phyloP scores from a whole-genome alignment of 768 basidiomycete genomes.

The Amanita molliuscula region DNA sequence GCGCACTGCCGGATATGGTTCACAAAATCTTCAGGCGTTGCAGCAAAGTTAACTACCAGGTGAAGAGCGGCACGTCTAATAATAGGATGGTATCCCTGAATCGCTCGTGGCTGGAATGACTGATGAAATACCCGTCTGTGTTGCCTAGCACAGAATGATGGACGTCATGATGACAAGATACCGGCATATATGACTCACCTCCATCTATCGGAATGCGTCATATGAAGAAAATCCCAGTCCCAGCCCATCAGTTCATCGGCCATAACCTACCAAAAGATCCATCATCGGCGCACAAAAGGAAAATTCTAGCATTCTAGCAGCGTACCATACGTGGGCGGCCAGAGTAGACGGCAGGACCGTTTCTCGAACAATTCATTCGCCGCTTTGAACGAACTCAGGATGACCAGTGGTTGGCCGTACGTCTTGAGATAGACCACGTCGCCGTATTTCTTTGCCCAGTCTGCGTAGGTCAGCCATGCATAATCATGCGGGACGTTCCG shows the following conservation, averaged over 20 bases:
- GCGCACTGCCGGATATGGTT: constrained; percentile 20
- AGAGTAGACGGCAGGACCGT: constrained; percentile 33
- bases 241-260: constrained; percentile 10
- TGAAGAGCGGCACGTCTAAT: constrained; percentile 17
- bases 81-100: constrained; percentile 16
- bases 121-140: constrained; percentile 26
- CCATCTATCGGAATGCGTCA: constrained; percentile 20
- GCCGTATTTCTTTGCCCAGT: constrained; percentile 21
- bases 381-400: constrained; percentile 29
- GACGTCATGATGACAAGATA: not conserved
- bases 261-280: not conserved
- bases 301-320: not conserved
- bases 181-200: constrained; percentile 9
- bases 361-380: constrained; percentile 33
- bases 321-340: constrained; percentile 26
- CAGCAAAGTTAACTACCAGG: constrained; percentile 11
- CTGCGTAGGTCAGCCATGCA: constrained; percentile 20
- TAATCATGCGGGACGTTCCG: constrained; percentile 18
- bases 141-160: constrained; percentile 9
- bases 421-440: constrained; percentile 22
- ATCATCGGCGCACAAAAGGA: not conserved
- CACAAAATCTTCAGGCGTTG: constrained; percentile 18
- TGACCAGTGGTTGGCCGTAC: constrained; percentile 24
- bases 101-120: constrained; percentile 23
- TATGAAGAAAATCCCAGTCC: constrained; percentile 23